Base-by-base conservation (phyloP, 2,329 filamentous ascomycete species). In the Nannizziopsis barbatae region DNA sequence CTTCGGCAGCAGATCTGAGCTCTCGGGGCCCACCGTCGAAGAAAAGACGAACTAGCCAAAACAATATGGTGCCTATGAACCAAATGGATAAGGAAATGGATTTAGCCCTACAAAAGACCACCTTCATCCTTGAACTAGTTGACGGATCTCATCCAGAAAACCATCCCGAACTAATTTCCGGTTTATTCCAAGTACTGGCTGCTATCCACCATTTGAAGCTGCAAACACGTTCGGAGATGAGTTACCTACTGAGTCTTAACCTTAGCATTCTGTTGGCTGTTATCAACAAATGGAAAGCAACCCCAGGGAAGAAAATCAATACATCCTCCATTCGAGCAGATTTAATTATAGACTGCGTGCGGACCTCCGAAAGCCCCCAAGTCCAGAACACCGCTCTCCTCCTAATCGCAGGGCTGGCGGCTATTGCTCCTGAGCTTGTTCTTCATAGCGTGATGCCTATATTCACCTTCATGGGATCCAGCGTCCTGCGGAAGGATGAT, bases 401-500 rank as follows among this genome's bases (percentile, higher is more conserved):
- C 7, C 73, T 98, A 20, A 86, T 96, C 50, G 88, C 90, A 18
- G 84, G 81, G 49, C 74, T 98, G 36, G 90, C 92, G 17, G 83
- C 83, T 35, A 85, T 89, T 56, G 86, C 87, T 0, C 92, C 93
- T 0, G 89, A 95, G 63, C 72, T 94, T 42, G 86, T 98, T 2
- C 75, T 98, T 50, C 90, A 98, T 67, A 95, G 88, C 57, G 86
- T 98, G 47, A 98, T 98, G 92, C 92, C 92, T 10, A 90, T 98
- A 45, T 98, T 98, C 69, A 96, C 92, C 0, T 95, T 96, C 63
- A 95, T 96, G 83, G 88, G 90, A 37, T 84, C 83, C 38, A 95
- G 86, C 2, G 83, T 95, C 15, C 75, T 98, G 43, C 82, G 86
- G 42, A 90, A 95, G 68, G 87, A 86, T 57, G 93, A 98, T 59